Evolutionary conservation across 768 basidiomycete species (phyloP).

Genomic region (Tulasnella sp.): DNA sequence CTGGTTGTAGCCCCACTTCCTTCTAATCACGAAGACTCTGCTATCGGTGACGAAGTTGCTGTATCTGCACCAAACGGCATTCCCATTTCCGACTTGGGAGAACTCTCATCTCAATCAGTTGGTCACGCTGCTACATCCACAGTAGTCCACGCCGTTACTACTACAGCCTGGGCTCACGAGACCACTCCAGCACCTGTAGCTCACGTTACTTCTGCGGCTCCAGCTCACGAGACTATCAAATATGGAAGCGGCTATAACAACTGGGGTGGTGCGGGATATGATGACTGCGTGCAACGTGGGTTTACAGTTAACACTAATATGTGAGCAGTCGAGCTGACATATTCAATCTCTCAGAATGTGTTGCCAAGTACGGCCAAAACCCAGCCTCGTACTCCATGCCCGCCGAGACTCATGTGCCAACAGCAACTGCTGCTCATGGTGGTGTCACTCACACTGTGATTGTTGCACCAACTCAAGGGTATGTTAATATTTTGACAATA

Average conservation of each 20-base stretch:
- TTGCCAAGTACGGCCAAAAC: conserved; percentile 34
- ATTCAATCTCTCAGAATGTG: conserved; percentile 37
- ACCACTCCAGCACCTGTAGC: conserved; percentile 2
- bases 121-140: conserved; percentile 3
- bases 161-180: background rate
- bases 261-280: conserved; percentile 33
- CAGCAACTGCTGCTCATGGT: conserved; percentile 26
- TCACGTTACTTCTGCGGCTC: background rate
- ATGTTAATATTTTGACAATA: background rate
- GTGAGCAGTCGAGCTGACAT: background rate
- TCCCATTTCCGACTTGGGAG: conserved; percentile 31
- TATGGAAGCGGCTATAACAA: conserved; percentile 15
- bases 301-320: conserved; percentile 16
- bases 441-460: conserved; percentile 62
- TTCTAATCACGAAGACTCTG: conserved; percentile 8
- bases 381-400: conserved; percentile 23
- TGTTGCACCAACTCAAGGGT: conserved; percentile 61
- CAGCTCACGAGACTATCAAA: conserved; percentile 5
- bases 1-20: background rate
- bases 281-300: conserved; percentile 59
- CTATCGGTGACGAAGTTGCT: conserved; percentile 24
- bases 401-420: conserved; percentile 14
- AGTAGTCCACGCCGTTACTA: background rate
- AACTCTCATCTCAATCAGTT: conserved; percentile 23
- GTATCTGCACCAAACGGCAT: conserved; percentile 39